Evolutionary conservation across 2,329 filamentous ascomycete species (phyloP).

Genomic region (Blastomyces silverae): DNA sequence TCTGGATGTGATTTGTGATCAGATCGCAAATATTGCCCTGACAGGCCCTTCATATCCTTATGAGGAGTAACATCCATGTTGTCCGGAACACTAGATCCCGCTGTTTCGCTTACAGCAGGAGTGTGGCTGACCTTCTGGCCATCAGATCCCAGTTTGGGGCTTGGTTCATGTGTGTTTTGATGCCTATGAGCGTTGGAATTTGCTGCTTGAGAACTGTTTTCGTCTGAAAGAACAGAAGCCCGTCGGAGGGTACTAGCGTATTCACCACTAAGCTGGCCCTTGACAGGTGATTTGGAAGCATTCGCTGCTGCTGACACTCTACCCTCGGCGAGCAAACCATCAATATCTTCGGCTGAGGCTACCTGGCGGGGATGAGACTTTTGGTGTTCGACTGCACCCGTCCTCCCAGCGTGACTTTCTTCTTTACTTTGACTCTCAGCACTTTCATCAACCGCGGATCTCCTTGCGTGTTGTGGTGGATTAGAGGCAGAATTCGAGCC

Average conservation of each 20-base stretch:
- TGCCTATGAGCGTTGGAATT: conserved; percentile 1
- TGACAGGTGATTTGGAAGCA: conserved; percentile 11
- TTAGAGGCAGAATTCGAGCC: not conserved
- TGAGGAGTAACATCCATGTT: not conserved
- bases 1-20: conserved; percentile 20
- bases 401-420: not conserved
- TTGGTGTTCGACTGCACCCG: not conserved
- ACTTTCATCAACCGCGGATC: not conserved
- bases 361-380: conserved; percentile 4
- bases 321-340: conserved; percentile 21
- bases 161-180: not conserved
- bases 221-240: conserved; percentile 18
- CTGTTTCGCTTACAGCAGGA: not conserved
- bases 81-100: not conserved
- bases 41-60: not conserved
- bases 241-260: not conserved
- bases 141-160: not conserved
- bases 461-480: not conserved
- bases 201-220: conserved; percentile 16
- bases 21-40: conserved; percentile 2
- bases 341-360: conserved; percentile 20
- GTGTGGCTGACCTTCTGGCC: not conserved
- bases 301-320: conserved; percentile 19
- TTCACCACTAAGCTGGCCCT: conserved; percentile 1
- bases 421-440: not conserved